Percentiles rank a stretch among this genome's conserved stretches.
Conservation (phyloP, 768 basidiomycete genomes). For the Leucocoprinus leucothites region DNA sequence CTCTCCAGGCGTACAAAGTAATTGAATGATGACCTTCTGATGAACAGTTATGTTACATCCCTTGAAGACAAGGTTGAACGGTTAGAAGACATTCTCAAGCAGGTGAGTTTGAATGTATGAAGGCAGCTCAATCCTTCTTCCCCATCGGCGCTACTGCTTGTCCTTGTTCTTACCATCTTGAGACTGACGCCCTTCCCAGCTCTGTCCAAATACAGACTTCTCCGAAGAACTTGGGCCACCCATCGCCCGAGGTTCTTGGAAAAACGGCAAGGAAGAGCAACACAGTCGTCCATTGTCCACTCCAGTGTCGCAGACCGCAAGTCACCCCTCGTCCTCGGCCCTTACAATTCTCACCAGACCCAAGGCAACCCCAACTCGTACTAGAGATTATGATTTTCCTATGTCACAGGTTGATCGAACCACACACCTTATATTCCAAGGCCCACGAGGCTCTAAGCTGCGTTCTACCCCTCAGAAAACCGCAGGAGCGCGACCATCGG, state of each 20-base stretch:
- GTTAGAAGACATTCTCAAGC: constrained; percentile 50
- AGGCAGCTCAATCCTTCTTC: not conserved
- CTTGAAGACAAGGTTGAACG: constrained; percentile 59
- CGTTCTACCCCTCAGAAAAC: not conserved
- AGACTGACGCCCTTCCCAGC: constrained; percentile 31
- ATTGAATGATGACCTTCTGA: not conserved
- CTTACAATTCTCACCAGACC: constrained; percentile 16
- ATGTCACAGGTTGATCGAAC: constrained; percentile 18
- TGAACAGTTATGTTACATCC: constrained; percentile 48
- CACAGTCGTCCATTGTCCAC: constrained; percentile 8
- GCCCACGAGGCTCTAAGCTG: constrained; percentile 11
- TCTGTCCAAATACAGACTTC: constrained; percentile 62
- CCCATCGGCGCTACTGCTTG: not conserved
- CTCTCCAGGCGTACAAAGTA: not conserved
- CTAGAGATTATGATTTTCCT: not conserved
- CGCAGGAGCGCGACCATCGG: not conserved
- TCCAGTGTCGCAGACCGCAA: constrained; percentile 11
- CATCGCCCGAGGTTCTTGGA: constrained; percentile 67
- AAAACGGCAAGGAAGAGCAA: constrained; percentile 18
- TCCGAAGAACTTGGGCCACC: constrained; percentile 60
- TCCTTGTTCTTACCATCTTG: not conserved
- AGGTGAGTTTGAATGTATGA: constrained; percentile 29
- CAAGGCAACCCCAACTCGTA: not conserved
- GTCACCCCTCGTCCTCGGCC: constrained; percentile 8
- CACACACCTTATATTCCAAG: constrained; percentile 27